phyloP scores from a whole-genome alignment of 345 rosid species.

The Toxicodendron radicans region DNA sequence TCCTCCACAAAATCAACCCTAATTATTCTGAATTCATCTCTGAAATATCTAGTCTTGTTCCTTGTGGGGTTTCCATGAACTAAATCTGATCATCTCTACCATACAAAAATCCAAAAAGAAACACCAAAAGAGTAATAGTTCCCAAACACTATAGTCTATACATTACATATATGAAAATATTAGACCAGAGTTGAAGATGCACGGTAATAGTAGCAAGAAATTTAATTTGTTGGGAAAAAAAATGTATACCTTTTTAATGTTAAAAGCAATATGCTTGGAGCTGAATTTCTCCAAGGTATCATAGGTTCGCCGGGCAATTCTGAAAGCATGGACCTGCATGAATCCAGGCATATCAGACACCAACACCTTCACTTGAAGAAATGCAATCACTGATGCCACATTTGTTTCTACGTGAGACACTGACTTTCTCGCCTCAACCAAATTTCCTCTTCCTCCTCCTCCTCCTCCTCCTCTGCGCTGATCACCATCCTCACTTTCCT shows the following conservation, averaged over 20 bases:
- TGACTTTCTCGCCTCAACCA: conserved; percentile 68
- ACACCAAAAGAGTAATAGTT: not conserved
- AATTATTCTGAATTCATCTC: not conserved
- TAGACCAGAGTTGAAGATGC: not conserved
- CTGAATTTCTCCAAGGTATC: conserved; percentile 80
- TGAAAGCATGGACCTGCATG: conserved; percentile 90
- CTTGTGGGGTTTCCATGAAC: conserved; percentile 18
- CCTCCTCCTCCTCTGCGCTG: conserved; percentile 3
- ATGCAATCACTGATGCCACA: conserved; percentile 53
- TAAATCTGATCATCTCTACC: conserved; percentile 1
- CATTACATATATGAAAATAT: not conserved
- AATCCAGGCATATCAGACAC: conserved; percentile 82
- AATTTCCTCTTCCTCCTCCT: conserved; percentile 15
- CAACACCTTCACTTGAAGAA: conserved; percentile 81
- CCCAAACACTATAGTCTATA: too few species aligned
- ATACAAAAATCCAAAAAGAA: conserved; percentile 20
- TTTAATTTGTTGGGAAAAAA: not conserved
- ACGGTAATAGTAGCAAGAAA: not conserved
- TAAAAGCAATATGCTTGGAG: conserved; percentile 77
- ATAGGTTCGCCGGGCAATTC: conserved; percentile 69
- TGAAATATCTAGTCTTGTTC: not conserved
- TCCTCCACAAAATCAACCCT: too few species aligned
- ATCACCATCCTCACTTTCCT: conserved; percentile 4
- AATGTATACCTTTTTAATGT: conserved; percentile 72
- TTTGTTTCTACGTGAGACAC: conserved; percentile 77